Evolutionary conservation across 495 filamentous ascomycete species (phyloP).

Genomic region (Glarea lozoyensis): DNA sequence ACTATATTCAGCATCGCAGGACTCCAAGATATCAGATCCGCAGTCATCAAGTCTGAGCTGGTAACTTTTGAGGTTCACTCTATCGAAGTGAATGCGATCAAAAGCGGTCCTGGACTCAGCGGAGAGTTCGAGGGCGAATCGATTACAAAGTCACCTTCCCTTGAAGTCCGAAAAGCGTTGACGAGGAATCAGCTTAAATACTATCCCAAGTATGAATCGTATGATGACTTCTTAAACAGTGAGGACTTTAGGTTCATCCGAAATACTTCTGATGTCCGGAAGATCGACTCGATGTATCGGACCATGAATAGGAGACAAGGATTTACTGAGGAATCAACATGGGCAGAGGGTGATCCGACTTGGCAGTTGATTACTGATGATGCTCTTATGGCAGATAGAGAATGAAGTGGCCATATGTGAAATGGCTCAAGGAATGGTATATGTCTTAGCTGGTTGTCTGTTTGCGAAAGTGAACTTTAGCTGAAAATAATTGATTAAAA

Average conservation of each 20-base stretch:
- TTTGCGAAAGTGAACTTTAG: too few species aligned
- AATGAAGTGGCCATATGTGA: too few species aligned
- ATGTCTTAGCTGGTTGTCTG: too few species aligned
- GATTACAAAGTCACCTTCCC: conserved; percentile 1
- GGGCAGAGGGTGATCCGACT: conserved; percentile 7
- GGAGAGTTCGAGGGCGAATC: conserved; percentile 1
- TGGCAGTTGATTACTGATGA: conserved; percentile 10
- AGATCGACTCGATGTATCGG: conserved; percentile 32
- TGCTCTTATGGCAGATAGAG: too few species aligned
- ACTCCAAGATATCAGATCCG: conserved; percentile 7
- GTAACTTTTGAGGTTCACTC: conserved; percentile 7
- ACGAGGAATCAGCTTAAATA: conserved; percentile 20
- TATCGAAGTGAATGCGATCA: background rate
- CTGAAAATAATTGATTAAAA: too few species aligned
- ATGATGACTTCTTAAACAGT: conserved; percentile 17
- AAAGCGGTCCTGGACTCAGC: background rate
- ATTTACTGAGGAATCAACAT: background rate
- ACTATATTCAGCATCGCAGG: conserved; percentile 10
- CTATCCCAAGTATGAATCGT: conserved; percentile 15
- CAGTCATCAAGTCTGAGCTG: conserved; percentile 2
- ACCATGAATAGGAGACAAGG: conserved; percentile 22
- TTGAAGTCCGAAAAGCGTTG: background rate
- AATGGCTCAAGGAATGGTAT: too few species aligned
- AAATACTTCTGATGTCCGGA: conserved; percentile 28
- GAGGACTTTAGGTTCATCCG: conserved; percentile 27